Percentiles rank a stretch among this genome's conserved stretches.
These are phyloP conservation scores for Exophiala viscosa DNA, from an alignment of 2,329 filamentous ascomycete species.

Conservation along the genomic window DNA sequence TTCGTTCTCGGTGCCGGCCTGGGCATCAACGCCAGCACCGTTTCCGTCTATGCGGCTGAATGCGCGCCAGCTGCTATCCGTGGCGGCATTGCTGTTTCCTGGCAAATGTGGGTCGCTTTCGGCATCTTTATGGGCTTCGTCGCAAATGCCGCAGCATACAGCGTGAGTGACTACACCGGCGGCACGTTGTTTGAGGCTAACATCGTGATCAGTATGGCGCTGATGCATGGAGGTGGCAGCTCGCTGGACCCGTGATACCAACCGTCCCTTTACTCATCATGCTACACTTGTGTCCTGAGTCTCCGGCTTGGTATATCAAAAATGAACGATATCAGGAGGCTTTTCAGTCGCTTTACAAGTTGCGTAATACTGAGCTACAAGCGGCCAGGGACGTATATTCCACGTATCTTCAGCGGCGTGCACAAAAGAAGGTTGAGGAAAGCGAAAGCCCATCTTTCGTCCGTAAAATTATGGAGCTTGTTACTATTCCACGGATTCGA, in stretches of 20 bases:
- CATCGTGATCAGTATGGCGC: slow-evolving; percentile 34
- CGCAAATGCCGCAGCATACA: slow-evolving; percentile 61
- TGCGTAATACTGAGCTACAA: slow-evolving; percentile 57
- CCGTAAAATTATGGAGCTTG: slow-evolving; percentile 34
- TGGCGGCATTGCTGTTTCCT: slow-evolving; percentile 51
- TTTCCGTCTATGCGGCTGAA: slow-evolving; percentile 48
- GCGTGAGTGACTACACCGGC: slow-evolving; percentile 35
- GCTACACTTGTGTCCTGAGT: slow-evolving; percentile 62
- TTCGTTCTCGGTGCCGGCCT: slow-evolving; percentile 38
- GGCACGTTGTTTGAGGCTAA: background rate
- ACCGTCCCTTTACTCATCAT: slow-evolving; percentile 58
- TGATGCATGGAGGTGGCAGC: slow-evolving; percentile 61
- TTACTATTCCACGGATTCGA: slow-evolving; percentile 33
- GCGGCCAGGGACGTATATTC: slow-evolving; percentile 56
- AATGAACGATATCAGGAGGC: slow-evolving; percentile 57
- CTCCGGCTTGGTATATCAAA: slow-evolving; percentile 65
- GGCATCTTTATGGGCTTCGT: slow-evolving; percentile 65
- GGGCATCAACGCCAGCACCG: slow-evolving; percentile 43
- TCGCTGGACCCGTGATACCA: slow-evolving; percentile 63
- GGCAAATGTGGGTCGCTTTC: slow-evolving; percentile 51
- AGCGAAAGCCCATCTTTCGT: slow-evolving; percentile 6
- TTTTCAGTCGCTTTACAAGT: slow-evolving; percentile 54
- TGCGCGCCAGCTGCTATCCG: slow-evolving; percentile 48
- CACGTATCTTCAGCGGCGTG: slow-evolving; percentile 49
- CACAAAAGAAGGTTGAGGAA: slow-evolving; percentile 28